These are phyloP conservation scores for Pyricularia sp. DNA, from an alignment of 2,329 filamentous ascomycete species.

Conservation along the genomic window DNA sequence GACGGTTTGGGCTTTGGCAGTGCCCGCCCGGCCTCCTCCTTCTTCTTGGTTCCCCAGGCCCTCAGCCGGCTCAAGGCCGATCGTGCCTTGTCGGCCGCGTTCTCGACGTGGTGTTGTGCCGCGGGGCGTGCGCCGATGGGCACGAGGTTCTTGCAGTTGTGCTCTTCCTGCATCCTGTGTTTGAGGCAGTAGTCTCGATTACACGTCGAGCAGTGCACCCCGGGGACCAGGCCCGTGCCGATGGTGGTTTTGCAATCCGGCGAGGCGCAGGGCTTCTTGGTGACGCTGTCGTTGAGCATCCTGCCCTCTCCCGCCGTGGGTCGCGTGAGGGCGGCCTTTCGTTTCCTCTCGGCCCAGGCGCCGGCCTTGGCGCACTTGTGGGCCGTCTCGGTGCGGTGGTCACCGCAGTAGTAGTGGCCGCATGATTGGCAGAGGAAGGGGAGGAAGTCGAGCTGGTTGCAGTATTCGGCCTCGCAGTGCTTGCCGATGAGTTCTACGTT, in stretches of 20 bases:
- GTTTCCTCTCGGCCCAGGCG: constrained; percentile 47
- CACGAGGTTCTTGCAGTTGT: constrained; percentile 69
- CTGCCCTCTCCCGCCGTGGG: constrained; percentile 41
- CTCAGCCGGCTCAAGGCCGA: constrained; percentile 66
- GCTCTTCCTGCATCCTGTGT: constrained; percentile 65
- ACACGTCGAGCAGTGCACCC: constrained; percentile 59
- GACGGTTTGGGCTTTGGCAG: constrained; percentile 52
- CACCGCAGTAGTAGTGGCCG: constrained; percentile 72
- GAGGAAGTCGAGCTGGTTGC: constrained; percentile 89
- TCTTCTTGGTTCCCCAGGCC: constrained; percentile 68
- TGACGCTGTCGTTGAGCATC: constrained; percentile 38
- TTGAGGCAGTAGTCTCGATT: constrained; percentile 66
- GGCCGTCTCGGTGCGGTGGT: constrained; percentile 75
- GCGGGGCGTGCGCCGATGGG: constrained; percentile 36
- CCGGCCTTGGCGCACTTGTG: constrained; percentile 55
- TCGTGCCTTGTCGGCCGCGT: constrained; percentile 50
- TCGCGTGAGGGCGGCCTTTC: constrained; percentile 38
- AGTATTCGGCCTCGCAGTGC: constrained; percentile 85
- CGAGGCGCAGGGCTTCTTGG: constrained; percentile 55
- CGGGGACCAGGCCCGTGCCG: constrained; percentile 53
- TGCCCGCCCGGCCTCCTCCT: constrained; percentile 42
- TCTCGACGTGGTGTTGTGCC: constrained; percentile 22
- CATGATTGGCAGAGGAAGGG: constrained; percentile 92
- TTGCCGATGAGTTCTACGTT: constrained; percentile 78
- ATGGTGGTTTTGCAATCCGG: constrained; percentile 56